A percentile compares a stretch with the other conserved stretches of the same genome.
phyloP scores from a whole-genome alignment of 495 filamentous ascomycete species.

The Bathelium albidoporum region DNA sequence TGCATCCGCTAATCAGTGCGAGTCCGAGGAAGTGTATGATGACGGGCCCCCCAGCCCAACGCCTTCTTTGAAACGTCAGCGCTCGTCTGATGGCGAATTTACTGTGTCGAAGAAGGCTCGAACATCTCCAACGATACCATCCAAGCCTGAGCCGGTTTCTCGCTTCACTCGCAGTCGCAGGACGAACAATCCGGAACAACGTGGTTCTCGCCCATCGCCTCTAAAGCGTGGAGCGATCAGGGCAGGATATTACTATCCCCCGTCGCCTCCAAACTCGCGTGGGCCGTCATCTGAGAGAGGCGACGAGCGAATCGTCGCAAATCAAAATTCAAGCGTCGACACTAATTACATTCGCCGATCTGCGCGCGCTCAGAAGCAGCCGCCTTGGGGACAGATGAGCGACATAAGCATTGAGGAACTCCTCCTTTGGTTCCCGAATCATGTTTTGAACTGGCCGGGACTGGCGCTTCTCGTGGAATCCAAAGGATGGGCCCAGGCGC shows the following conservation, averaged over 20 bases:
- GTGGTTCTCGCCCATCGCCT: not conserved
- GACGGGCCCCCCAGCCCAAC: not conserved
- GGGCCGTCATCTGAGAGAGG: not conserved
- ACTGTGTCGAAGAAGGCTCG: not conserved
- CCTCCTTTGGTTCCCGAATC: not conserved
- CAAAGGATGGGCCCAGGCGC: constrained; percentile 1
- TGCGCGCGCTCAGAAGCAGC: not conserved
- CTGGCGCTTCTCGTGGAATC: not conserved
- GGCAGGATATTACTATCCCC: not conserved
- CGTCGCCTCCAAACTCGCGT: not conserved
- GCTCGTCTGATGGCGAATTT: not conserved
- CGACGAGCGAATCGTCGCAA: too few species aligned
- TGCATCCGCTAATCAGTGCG: not conserved
- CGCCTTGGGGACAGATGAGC: not conserved
- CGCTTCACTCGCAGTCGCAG: not conserved
- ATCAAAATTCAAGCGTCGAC: not conserved
- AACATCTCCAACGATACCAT: not conserved
- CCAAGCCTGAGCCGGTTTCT: not conserved
- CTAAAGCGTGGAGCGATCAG: not conserved
- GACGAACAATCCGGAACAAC: not conserved
- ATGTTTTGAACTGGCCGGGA: not conserved
- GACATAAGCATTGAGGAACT: constrained; percentile 1
- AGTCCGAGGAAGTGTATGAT: not conserved
- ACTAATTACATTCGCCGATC: constrained; percentile 1
- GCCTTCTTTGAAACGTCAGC: not conserved